Conservation (phyloP, 257 asterid species). For the Capsicum pubescens region DNA sequence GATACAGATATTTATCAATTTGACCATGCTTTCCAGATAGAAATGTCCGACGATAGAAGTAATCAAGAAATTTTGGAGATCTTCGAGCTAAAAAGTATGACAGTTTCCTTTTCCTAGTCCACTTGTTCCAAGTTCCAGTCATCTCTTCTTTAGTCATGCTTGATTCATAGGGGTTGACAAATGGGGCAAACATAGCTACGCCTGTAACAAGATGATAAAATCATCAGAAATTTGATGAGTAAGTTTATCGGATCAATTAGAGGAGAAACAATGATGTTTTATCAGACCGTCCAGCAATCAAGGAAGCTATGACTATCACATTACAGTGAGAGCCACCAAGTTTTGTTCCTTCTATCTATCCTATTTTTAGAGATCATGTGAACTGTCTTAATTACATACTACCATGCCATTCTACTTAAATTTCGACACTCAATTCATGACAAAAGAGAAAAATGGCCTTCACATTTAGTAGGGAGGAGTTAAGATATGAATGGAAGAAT, state of each 20-base stretch:
- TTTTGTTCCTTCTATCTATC: background rate
- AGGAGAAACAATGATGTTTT: background rate
- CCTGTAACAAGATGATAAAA: slow-evolving; percentile 47
- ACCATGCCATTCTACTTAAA: slow-evolving; percentile 4
- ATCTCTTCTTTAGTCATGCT: slow-evolving; percentile 81
- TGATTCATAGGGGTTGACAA: slow-evolving; percentile 77
- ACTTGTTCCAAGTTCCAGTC: slow-evolving; percentile 68
- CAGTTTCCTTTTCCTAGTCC: slow-evolving; percentile 62
- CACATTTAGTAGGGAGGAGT: background rate
- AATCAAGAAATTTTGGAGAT: slow-evolving; percentile 66
- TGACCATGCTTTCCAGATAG: slow-evolving; percentile 81
- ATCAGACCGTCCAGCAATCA: slow-evolving; percentile 12
- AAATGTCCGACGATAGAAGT: slow-evolving; percentile 64
- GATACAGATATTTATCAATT: slow-evolving; percentile 69
- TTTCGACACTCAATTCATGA: background rate
- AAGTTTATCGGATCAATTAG: slow-evolving; percentile 4
- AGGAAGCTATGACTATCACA: background rate
- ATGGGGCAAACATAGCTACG: slow-evolving; percentile 78
- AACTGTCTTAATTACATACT: background rate
- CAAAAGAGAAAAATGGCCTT: background rate
- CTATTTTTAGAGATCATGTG: background rate
- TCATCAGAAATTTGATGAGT: slow-evolving; percentile 26
- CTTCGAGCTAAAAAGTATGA: slow-evolving; percentile 71
- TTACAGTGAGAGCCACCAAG: background rate
- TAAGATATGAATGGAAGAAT: background rate